phyloP scores from a whole-genome alignment of 768 basidiomycete species.

The Ramaria sp. region DNA sequence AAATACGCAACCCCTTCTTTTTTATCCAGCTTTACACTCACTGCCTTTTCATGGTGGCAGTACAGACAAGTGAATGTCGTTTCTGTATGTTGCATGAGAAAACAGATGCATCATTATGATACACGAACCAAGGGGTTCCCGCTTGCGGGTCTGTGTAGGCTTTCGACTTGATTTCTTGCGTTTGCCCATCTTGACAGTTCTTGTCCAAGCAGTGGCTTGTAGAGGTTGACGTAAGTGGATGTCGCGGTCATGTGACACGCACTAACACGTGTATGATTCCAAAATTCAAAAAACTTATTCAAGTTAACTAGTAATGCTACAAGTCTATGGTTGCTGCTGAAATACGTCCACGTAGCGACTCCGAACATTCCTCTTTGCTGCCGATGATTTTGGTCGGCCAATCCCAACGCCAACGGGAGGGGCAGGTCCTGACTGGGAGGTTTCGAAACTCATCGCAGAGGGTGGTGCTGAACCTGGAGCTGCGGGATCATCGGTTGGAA shows the following conservation, averaged over 20 bases:
- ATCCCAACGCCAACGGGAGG: constrained; percentile 35
- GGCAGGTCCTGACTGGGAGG: constrained; percentile 15
- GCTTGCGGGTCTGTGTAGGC: constrained; percentile 54
- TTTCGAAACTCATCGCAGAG: constrained; percentile 13
- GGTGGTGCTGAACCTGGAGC: constrained; percentile 10
- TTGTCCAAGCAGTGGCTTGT: background rate
- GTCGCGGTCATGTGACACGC: background rate
- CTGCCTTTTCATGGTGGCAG: constrained; percentile 85
- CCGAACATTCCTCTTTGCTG: constrained; percentile 66
- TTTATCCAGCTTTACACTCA: constrained; percentile 74
- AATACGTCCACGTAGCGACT: constrained; percentile 90
- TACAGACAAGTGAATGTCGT: constrained; percentile 80
- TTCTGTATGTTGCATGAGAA: constrained; percentile 32
- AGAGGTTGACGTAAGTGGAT: background rate
- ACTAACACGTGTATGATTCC: background rate
- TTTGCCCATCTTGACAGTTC: constrained; percentile 57
- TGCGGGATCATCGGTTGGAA: constrained; percentile 33
- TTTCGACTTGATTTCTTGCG: constrained; percentile 85
- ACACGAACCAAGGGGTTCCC: constrained; percentile 60
- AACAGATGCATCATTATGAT: background rate
- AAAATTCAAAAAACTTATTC: background rate
- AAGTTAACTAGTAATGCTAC: constrained; percentile 5
- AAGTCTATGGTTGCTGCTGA: constrained; percentile 34
- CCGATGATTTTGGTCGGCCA: constrained; percentile 44
- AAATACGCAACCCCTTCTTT: constrained; percentile 78